Evolutionary conservation across 1,284 basidiomycete species (phyloP), one percentile per base, ranked within the genome.

Genomic region (Naganishia sp.): DNA sequence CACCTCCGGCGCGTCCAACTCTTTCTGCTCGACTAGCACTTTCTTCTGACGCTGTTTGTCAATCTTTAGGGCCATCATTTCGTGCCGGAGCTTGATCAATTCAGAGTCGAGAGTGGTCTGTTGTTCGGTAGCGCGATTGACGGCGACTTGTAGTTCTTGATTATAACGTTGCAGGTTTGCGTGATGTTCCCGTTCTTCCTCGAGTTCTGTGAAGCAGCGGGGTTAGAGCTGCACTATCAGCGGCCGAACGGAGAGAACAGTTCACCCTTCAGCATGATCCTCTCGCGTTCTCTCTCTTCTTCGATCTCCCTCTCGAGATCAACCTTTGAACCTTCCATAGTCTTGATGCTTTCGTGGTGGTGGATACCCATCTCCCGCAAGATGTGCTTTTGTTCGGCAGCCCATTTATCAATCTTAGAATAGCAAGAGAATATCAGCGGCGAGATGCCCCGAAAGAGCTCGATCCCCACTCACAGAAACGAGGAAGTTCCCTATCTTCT

Each of bases 31-130:
- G n/a, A 81, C 81, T 13, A 94, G 81, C 11, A 83, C 83, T n/a
- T 81, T 78, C 3, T 83, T 83, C 72, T 93, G 89, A 28, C 86
- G 81, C 46, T 86, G 82, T 71, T 88, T 88, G 73, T 91, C 65
- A 33, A 59, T 55, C 25, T 55, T 53, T 4, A 50, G 46, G 23
- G 55, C 46, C 59, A 48, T 55, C 28, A 77, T 70, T 45, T 75
- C 75, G 42, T 69, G 71, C 21, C 71, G 66, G 11, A 78, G 52
- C 2, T 64, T 55, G 4, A 63, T 66, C 6, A 78, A 64, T 39
- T 79, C 77, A 11, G 63, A 61, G 48, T 79, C 76, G 9, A 79
- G 70, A 69, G 59, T 48, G 42, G 48, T 52, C 36, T 15, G 71
- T 63, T 16, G 70, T 70, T 64, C 76, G 69, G 46, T 77, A 74